Percentiles rank a stretch among this genome's conserved stretches.
These are phyloP conservation scores for Eutypa lata DNA, from an alignment of 2,329 filamentous ascomycete genomes.

Conservation along the genomic window DNA sequence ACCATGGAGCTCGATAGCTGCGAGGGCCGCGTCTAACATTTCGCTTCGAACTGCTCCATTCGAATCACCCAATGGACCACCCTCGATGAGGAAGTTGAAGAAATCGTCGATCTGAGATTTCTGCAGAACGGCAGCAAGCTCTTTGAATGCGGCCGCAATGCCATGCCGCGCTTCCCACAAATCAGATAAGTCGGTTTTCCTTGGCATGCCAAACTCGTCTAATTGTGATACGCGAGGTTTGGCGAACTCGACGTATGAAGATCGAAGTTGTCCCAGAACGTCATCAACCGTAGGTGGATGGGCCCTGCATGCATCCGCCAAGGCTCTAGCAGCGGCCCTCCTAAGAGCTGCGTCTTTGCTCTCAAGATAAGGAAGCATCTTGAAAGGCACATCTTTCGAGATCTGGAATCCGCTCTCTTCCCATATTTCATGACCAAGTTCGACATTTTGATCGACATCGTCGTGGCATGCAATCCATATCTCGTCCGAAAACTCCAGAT, in stretches of 20 bases:
- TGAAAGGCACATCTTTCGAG: constrained; percentile 59
- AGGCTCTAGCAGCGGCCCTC: constrained; percentile 74
- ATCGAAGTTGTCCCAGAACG: constrained; percentile 63
- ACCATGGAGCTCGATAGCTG: constrained; percentile 77
- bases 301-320: constrained; percentile 69
- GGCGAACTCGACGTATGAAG: constrained; percentile 72
- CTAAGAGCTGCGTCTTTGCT: constrained; percentile 79
- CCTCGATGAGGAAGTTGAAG: constrained; percentile 79
- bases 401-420: constrained; percentile 83
- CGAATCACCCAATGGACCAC: constrained; percentile 82
- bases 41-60: constrained; percentile 74
- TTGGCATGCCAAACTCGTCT: constrained; percentile 92
- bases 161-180: constrained; percentile 91
- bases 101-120: constrained; percentile 70
- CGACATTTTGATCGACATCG: constrained; percentile 80
- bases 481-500: constrained; percentile 80
- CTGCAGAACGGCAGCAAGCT: constrained; percentile 70
- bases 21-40: constrained; percentile 88
- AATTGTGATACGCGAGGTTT: constrained; percentile 81
- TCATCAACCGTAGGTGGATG: constrained; percentile 58
- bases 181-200: constrained; percentile 82
- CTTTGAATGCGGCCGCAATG: constrained; percentile 81
- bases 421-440: constrained; percentile 86
- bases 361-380: constrained; percentile 75
- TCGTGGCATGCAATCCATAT: constrained; percentile 95